Conservation (phyloP, 2,329 filamentous ascomycete species). For the Chalaropsis thielavioides region DNA sequence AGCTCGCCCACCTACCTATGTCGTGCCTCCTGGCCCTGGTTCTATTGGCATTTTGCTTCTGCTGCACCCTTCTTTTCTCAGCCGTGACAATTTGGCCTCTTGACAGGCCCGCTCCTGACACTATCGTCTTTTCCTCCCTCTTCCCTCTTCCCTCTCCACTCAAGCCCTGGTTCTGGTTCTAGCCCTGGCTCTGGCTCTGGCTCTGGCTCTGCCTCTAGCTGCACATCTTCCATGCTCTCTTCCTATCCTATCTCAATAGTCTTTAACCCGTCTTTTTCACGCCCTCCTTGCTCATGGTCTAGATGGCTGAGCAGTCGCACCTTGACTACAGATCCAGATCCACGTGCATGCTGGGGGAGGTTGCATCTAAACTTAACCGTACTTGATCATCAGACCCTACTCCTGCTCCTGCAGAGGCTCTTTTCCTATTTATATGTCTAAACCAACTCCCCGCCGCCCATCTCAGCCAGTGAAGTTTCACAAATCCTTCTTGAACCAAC, state of each 20-base stretch:
- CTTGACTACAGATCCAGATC: neutral
- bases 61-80: neutral
- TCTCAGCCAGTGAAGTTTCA: neutral
- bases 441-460: neutral
- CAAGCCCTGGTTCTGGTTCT: neutral
- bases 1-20: neutral
- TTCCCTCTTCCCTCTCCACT: neutral
- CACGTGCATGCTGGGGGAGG: neutral
- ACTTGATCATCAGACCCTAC: conserved; percentile 4
- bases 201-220: no score
- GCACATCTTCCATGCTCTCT: neutral
- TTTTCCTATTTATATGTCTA: conserved; percentile 6
- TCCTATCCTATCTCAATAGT: neutral
- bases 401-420: neutral
- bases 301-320: neutral
- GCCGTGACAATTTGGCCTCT: neutral
- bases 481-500: neutral
- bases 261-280: neutral
- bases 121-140: neutral
- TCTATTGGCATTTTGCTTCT: neutral
- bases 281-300: neutral
- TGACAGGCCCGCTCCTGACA: neutral
- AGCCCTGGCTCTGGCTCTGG: neutral
- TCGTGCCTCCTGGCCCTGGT: neutral
- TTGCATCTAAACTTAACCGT: conserved; percentile 3